Base-by-base conservation (phyloP, 2,329 filamentous ascomycete species). In the Fusarium hostae region DNA sequence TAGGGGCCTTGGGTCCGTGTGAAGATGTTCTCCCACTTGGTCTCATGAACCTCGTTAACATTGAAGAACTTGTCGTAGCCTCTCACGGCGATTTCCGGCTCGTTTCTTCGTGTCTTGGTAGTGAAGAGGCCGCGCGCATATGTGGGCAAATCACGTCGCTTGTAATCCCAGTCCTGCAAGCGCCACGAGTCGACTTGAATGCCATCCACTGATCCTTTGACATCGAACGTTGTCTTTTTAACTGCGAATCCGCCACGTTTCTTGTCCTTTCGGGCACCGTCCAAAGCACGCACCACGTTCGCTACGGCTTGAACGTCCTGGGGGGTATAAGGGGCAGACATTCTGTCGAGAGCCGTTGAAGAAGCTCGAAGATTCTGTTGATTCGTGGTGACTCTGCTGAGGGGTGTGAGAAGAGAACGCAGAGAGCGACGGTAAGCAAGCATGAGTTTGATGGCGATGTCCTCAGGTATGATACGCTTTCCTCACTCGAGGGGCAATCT, bases 41-140 rank as follows among this genome's bases (percentile, higher is more conserved):
- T 99, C 72, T 92, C 89, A 50, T 84, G 81, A 11, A 97, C 92
- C 82, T 99, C 96, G 55, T 89, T 89, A 43, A 94, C 88, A 76
- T 99, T 99, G 89, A 99, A 99, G 85, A 99, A 99, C 82, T 99
- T 99, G 86, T 99, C 95, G 82, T 99, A 99, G 56, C 96, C 96
- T 75, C 96, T 89, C 52, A 94, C 90, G 3, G 88, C 92, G 74
- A 99, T 98, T 81, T 97, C 94, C 16, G 89, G 84, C 12, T 88
- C 85, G 12, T 90, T 90, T 30, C 88, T 85, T 54, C 86, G 84
- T 69, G 88, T 91, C 71, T 83, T 88, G 44, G 92, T 92, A n/a
- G 95, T 99, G 82, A 99, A 99, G 2, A 99, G 88, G 10, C 96
- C 96, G 59, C 96, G 91, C 9, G 96, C 95, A 80, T 98, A 97